Base-by-base conservation (phyloP, 352 stramenopile species). In the Globisporangium paroecandrum region DNA sequence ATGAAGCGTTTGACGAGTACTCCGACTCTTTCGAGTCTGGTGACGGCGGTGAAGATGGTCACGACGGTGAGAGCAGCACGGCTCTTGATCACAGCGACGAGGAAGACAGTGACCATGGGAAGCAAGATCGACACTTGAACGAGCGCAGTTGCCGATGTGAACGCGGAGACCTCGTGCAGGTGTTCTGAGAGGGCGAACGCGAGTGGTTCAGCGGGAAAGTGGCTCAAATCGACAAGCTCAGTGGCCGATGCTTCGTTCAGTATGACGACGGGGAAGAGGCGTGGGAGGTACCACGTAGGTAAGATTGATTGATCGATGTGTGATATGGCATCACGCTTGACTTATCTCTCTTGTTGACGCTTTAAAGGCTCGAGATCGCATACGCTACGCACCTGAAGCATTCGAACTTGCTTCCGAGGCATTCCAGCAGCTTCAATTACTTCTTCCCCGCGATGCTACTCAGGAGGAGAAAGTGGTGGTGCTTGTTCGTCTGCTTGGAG, bases 251-350 rank as follows among this genome's bases (percentile, higher is more conserved):
- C 47, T 75, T 73, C 46, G 70, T 89, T 10, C 64, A 76, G 22
- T 89, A 89, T 57, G 66, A 77, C 22, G 81, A 89, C 32, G 79
- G 77, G 24, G 81, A 89, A 32, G 38, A 78, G 22, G 68, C 69
- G 36, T 89, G 81, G 79, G 79, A 89, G 64, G 66, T 74, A 54
- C 6, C 73, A 54, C 6, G 32, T 38, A 38, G 15, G 6, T 38
- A 13, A 3, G 3, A 7, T 38, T 22, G 29, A 32, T 32, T 32
- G 29, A 7, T 32, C 7, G 29, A 32, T 32, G 29, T 32, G 29
- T 32, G 29, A 32, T 32, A 32, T 32, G 29, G 29, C 29, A 32
- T 32, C 29, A 32, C 29, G 29, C 29, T 32, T 32, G 29, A 32
- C 29, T 32, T 32, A 4, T 12, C 7, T 38, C 8, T 38, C 6